Percentiles rank a stretch among this genome's conserved stretches.
phyloP scores from a whole-genome alignment of 1,284 basidiomycete genomes.

The Ganoderma resinaceum region DNA sequence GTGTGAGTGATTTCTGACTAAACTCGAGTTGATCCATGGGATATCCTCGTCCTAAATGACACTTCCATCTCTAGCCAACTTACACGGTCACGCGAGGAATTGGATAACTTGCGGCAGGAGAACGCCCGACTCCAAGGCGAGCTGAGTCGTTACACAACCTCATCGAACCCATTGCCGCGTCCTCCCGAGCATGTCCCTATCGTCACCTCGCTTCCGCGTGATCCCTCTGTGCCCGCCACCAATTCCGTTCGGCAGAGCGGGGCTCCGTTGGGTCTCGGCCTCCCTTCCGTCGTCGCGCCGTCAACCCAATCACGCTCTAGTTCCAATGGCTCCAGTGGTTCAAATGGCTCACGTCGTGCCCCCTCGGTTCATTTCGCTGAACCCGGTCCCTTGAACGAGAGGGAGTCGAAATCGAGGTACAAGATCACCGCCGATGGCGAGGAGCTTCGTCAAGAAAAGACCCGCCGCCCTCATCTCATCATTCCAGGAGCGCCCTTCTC shows the following conservation, averaged over 20 bases:
- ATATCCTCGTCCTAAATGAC: background rate
- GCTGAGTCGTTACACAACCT: slow-evolving; percentile 26
- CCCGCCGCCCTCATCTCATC: slow-evolving; percentile 29
- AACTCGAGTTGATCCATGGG: background rate
- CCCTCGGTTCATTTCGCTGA: slow-evolving; percentile 16
- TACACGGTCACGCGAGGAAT: slow-evolving; percentile 8
- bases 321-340: slow-evolving; percentile 9
- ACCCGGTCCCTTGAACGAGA: background rate
- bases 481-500: slow-evolving; percentile 35
- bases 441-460: slow-evolving; percentile 28
- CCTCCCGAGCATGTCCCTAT: slow-evolving; percentile 30
- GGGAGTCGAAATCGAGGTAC: slow-evolving; percentile 15
- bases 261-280: slow-evolving; percentile 5
- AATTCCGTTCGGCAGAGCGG: slow-evolving; percentile 5
- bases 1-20: slow-evolving; percentile 30
- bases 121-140: slow-evolving; percentile 32
- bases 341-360: slow-evolving; percentile 14
- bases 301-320: slow-evolving; percentile 14
- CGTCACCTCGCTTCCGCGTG: slow-evolving; percentile 18
- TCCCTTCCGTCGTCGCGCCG: slow-evolving; percentile 4
- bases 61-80: slow-evolving; percentile 2
- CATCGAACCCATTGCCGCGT: slow-evolving; percentile 34
- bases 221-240: slow-evolving; percentile 8
- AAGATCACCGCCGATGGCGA: slow-evolving; percentile 15
- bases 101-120: slow-evolving; percentile 18